These are phyloP conservation scores for Senna siamea DNA, from an alignment of 306 rosid species.

Conservation along the genomic window DNA sequence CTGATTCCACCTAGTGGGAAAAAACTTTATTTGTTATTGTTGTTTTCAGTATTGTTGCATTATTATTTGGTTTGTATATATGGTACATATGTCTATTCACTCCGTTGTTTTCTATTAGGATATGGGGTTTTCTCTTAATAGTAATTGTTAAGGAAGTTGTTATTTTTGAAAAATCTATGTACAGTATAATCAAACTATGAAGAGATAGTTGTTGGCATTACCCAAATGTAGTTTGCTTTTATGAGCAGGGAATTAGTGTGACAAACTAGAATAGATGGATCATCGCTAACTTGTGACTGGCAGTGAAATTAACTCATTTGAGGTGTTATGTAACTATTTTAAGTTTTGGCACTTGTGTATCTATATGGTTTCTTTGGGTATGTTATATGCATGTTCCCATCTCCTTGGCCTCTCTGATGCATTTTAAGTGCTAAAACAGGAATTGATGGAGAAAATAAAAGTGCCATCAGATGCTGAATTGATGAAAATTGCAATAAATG, in stretches of 20 bases:
- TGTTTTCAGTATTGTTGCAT: background rate
- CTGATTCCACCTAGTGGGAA: too few relatives aligned
- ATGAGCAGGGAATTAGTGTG: background rate
- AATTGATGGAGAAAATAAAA: slow-evolving; percentile 69
- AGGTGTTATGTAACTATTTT: background rate
- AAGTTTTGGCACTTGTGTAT: background rate
- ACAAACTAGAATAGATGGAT: background rate
- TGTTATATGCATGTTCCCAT: background rate
- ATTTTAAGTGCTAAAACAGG: slow-evolving; percentile 48
- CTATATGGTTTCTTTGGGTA: background rate
- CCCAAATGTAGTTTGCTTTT: background rate
- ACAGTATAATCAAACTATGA: background rate
- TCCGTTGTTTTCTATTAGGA: background rate
- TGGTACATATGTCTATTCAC: background rate
- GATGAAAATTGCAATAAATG: slow-evolving; percentile 77
- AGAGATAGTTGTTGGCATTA: background rate
- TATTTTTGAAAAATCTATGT: background rate
- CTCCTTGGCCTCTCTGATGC: slow-evolving; percentile 18
- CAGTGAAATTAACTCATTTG: slow-evolving; percentile 12
- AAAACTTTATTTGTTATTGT: too few relatives aligned
- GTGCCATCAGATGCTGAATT: slow-evolving; percentile 80
- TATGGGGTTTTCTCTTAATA: background rate
- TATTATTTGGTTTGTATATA: background rate
- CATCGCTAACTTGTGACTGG: background rate
- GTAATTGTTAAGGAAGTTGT: background rate